Conservation (phyloP, 2,329 filamentous ascomycete genomes). For the Curvularia sp. region DNA sequence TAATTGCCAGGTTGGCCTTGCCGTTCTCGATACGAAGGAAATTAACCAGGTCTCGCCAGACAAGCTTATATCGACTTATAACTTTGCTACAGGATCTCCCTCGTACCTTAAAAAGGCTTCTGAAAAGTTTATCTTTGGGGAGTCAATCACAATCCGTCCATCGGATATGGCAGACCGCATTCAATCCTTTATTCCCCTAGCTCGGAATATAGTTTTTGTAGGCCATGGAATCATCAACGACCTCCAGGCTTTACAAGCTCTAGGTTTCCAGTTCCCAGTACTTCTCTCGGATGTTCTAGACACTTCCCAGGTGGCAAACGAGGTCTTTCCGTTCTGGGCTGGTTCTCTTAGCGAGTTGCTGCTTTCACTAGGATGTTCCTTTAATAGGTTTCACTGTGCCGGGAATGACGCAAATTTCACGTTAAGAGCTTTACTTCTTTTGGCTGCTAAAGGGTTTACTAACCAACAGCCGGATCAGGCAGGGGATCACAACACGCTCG, state of each 20-base stretch:
- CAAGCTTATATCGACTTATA: not conserved
- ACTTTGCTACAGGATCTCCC: not conserved
- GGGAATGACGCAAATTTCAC: not conserved
- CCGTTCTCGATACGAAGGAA: not conserved
- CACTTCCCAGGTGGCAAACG: not conserved
- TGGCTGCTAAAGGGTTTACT: not conserved
- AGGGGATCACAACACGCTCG: not conserved
- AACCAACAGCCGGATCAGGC: not conserved
- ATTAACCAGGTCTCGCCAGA: not conserved
- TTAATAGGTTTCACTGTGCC: not conserved
- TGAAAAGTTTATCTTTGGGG: not conserved
- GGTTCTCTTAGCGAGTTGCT: not conserved
- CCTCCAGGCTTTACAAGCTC: not conserved
- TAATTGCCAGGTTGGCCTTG: not conserved
- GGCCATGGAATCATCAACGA: not conserved
- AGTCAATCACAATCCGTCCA: not conserved
- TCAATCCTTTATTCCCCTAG: not conserved
- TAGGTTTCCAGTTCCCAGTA: not conserved
- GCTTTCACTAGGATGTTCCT: not conserved
- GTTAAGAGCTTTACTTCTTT: not conserved
- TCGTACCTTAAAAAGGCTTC: not conserved
- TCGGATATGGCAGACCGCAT: not conserved
- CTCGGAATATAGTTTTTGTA: not conserved
- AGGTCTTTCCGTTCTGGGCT: not conserved
- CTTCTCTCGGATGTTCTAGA: not conserved